Base-by-base conservation (phyloP, 257 asterid species). In the Rauvolfia tetraphylla region DNA sequence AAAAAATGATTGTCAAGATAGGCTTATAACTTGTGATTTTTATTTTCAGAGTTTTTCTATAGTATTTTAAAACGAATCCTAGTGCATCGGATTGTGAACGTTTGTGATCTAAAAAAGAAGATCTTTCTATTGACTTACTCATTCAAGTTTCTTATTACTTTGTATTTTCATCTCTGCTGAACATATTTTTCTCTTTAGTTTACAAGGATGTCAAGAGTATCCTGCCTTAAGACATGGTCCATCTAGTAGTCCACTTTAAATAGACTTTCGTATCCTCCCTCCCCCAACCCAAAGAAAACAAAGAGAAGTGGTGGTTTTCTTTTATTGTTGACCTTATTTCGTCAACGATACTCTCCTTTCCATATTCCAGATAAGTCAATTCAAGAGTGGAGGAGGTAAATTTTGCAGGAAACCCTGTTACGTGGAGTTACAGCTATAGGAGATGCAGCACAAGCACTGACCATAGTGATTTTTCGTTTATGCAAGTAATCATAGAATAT, bases 381-480 rank as follows among this genome's bases (percentile, higher is more conserved):
- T 72, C 87, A 79, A 78, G 83, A 81, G 66, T 81, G 85, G 87
- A 84, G 73, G 81, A 70, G 83, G 77, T 84, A 79, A 76, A 34
- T 81, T 72, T 39, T 29, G 17, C 70, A 48, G 34, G 66, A 74
- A 53, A 62, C n/a, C 36, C 46, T 41, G 41, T 67, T 14, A 48
- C 23, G 33, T 51, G 71, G 12, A 33, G 42, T 38, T 74, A 46
- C 58, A 22, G 48, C 8, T 2, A 58, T 15, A 51, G 72, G 68
- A 73, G 70, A 41, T 18, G 41, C 61, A 73, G 73, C 25, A 27
- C 8, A 41, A 56, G 48, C 31, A 66, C 80, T 82, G 80, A 75
- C 75, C 34, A 20, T 48, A 75, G 56, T 69, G 77, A 69, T 22
- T 63, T 70, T 75, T 70, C 75, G 31, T 61, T 51, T 74, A 77